Evolutionary conservation across 345 rosid genomes (phyloP).

Genomic region (Populus davidiana): DNA sequence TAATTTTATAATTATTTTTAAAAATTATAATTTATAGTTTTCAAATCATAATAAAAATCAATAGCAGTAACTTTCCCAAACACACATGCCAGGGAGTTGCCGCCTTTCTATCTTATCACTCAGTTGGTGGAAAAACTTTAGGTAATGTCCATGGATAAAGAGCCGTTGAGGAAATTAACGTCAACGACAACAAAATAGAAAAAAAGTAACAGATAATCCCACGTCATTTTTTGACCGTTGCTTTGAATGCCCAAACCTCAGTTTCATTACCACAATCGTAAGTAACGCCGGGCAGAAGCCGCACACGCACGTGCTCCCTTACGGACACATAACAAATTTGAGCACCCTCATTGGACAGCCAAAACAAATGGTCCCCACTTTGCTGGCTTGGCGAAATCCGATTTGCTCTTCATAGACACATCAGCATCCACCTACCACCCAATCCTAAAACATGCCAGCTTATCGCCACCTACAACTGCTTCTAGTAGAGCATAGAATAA

Average conservation of each 20-base stretch:
- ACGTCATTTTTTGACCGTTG: slow-evolving; percentile 16
- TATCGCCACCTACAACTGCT: background rate
- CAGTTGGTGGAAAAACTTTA: too few relatives aligned
- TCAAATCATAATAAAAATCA: too few relatives aligned
- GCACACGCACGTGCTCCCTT: background rate
- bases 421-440: background rate
- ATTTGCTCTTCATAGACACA: background rate
- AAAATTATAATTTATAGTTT: too few relatives aligned
- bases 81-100: too few relatives aligned
- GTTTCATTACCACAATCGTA: too few relatives aligned
- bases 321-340: background rate
- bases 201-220: background rate
- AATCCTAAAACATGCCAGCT: too few relatives aligned
- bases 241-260: background rate
- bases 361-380: background rate
- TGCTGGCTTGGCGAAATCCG: background rate
- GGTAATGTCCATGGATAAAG: background rate
- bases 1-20: too few relatives aligned
- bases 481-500: slow-evolving; percentile 2
- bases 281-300: slow-evolving; percentile 1
- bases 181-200: background rate
- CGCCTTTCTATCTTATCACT: too few relatives aligned
- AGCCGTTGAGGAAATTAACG: background rate
- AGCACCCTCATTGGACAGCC: background rate
- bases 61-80: too few relatives aligned